Percentiles rank a stretch among this genome's conserved stretches.
Evolutionary conservation across 306 rosid species (phyloP).

Genomic region (Erythrophleum fordii): DNA sequence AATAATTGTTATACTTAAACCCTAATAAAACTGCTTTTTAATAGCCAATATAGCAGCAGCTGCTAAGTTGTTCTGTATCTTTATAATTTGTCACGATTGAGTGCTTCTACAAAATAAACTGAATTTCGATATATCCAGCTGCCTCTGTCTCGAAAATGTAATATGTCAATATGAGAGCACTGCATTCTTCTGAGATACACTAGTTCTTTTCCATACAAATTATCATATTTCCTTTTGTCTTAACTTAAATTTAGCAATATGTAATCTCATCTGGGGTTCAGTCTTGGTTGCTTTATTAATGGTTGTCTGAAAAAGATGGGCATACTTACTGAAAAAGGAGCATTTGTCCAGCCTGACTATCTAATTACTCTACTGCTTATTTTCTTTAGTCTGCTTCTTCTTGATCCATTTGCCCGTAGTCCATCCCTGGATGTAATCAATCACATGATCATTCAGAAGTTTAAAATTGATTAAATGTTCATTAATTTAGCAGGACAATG

Average conservation of each 20-base stretch:
- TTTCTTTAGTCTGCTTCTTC: too few relatives aligned
- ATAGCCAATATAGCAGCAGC: not conserved
- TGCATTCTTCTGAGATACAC: not conserved
- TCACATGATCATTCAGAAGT: not conserved
- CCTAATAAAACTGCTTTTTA: not conserved
- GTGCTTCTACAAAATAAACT: not conserved
- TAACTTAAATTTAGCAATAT: too few relatives aligned
- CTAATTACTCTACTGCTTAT: too few relatives aligned
- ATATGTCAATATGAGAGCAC: too few relatives aligned
- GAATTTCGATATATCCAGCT: too few relatives aligned
- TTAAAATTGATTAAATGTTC: not conserved
- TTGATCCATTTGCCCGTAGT: not conserved
- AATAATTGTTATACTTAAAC: not conserved
- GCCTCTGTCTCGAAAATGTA: too few relatives aligned
- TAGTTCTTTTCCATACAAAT: not conserved
- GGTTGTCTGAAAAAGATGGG: too few relatives aligned
- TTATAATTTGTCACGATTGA: not conserved
- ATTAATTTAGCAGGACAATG: not conserved
- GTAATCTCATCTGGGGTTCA: not conserved
- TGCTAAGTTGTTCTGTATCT: not conserved
- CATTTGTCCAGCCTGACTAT: too few relatives aligned
- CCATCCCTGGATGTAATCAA: not conserved
- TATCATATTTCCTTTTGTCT: not conserved
- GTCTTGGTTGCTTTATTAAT: too few relatives aligned
- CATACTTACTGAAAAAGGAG: too few relatives aligned